These are phyloP conservation scores for Xylogone sp. DNA, from an alignment of 2,329 filamentous ascomycete genomes.

Conservation along the genomic window DNA sequence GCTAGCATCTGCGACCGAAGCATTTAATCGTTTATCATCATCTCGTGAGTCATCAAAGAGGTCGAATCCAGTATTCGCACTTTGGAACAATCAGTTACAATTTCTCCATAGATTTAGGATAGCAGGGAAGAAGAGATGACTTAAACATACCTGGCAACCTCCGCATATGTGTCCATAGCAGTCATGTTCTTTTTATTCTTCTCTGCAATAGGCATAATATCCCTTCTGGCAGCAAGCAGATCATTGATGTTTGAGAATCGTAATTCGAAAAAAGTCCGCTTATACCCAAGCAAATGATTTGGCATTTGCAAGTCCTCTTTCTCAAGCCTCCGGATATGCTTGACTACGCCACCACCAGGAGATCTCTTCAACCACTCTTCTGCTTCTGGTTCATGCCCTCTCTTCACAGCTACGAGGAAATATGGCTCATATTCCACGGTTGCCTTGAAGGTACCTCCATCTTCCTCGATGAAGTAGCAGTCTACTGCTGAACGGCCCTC, in stretches of 20 bases:
- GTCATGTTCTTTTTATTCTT: slow-evolving; percentile 96
- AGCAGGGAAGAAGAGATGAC: not conserved
- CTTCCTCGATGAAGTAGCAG: slow-evolving; percentile 94
- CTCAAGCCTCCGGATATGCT: slow-evolving; percentile 70
- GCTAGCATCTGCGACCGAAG: slow-evolving; percentile 78
- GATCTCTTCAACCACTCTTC: slow-evolving; percentile 90
- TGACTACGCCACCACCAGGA: slow-evolving; percentile 75
- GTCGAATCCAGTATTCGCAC: slow-evolving; percentile 79
- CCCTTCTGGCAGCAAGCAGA: slow-evolving; percentile 76
- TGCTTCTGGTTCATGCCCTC: slow-evolving; percentile 84
- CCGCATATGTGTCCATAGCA: slow-evolving; percentile 97
- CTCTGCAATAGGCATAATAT: slow-evolving; percentile 86
- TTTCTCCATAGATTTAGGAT: too few species aligned
- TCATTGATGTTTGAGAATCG: slow-evolving; percentile 85
- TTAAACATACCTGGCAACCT: slow-evolving; percentile 74
- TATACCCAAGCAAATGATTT: slow-evolving; percentile 90
- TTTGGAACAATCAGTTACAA: slow-evolving; percentile 31
- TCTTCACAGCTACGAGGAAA: slow-evolving; percentile 87
- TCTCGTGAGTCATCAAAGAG: slow-evolving; percentile 87
- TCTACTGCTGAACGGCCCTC: slow-evolving; percentile 88
- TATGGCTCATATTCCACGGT: slow-evolving; percentile 96
- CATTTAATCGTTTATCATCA: slow-evolving; percentile 74
- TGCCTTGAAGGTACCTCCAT: slow-evolving; percentile 84
- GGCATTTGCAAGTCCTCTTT: slow-evolving; percentile 95
- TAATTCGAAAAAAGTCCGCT: slow-evolving; percentile 82